A percentile compares a stretch with the other conserved stretches of the same genome.
These are phyloP conservation scores for Termitomyces sp. DNA, from an alignment of 768 basidiomycete species.

Conservation along the genomic window DNA sequence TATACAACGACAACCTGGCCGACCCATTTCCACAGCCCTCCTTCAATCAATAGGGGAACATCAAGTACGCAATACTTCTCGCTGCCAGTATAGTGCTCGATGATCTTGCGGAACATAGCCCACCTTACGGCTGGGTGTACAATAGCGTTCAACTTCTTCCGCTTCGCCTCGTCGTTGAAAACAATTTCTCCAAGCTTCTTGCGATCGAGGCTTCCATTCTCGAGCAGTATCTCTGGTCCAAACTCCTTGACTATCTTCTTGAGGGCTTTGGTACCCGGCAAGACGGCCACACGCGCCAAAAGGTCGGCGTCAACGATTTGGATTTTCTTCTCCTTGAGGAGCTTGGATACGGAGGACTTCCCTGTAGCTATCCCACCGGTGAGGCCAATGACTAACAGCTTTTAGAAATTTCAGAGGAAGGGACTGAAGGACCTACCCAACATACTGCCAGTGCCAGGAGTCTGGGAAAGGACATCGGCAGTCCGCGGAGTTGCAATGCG, in stretches of 20 bases:
- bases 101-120: slow-evolving; percentile 65
- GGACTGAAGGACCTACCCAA: slow-evolving; percentile 1
- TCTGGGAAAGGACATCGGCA: neutral
- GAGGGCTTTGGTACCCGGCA: slow-evolving; percentile 75
- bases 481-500: neutral
- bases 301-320: slow-evolving; percentile 94
- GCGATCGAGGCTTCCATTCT: slow-evolving; percentile 74
- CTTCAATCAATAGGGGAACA: slow-evolving; percentile 89
- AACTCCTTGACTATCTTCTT: slow-evolving; percentile 62
- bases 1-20: slow-evolving; percentile 86
- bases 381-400: slow-evolving; percentile 73
- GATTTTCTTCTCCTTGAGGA: slow-evolving; percentile 59
- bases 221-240: slow-evolving; percentile 58
- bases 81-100: slow-evolving; percentile 72
- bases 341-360: slow-evolving; percentile 85
- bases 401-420: neutral
- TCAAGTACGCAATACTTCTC: slow-evolving; percentile 80
- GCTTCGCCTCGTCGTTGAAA: slow-evolving; percentile 70
- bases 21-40: slow-evolving; percentile 78
- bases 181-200: slow-evolving; percentile 79
- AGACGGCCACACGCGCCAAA: slow-evolving; percentile 80
- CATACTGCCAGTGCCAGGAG: slow-evolving; percentile 4
- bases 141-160: slow-evolving; percentile 74
- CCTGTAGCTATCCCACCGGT: slow-evolving; percentile 97
- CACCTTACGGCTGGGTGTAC: slow-evolving; percentile 87